Evolutionary conservation across 768 basidiomycete species (phyloP).

Genomic region (Suillus subalutaceus): DNA sequence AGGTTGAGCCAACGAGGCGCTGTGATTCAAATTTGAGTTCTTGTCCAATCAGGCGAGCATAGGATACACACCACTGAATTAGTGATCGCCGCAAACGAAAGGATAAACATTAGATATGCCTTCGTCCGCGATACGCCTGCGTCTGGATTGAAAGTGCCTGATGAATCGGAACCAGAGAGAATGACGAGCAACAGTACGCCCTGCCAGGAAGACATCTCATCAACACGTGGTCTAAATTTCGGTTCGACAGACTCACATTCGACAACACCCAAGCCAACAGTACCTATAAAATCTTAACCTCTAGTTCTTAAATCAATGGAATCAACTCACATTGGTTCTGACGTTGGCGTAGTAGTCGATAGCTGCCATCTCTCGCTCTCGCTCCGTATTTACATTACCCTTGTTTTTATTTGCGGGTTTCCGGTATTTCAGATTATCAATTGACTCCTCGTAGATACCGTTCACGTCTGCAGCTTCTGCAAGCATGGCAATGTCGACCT

Average conservation of each 20-base stretch:
- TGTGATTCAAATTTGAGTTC: slow-evolving; percentile 25
- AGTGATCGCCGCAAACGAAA: slow-evolving; percentile 80
- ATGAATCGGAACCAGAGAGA: slow-evolving; percentile 57
- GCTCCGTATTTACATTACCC: slow-evolving; percentile 38
- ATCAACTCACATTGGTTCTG: slow-evolving; percentile 66
- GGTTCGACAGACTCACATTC: slow-evolving; percentile 54
- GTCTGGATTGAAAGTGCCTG: slow-evolving; percentile 59
- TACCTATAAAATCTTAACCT: slow-evolving; percentile 41
- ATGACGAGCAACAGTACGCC: slow-evolving; percentile 72
- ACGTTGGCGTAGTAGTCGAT: slow-evolving; percentile 90
- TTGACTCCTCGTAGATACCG: slow-evolving; percentile 81
- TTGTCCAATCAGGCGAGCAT: slow-evolving; percentile 7
- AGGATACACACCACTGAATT: slow-evolving; percentile 54
- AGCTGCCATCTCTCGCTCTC: slow-evolving; percentile 73
- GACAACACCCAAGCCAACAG: slow-evolving; percentile 83
- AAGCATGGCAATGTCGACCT: slow-evolving; percentile 87
- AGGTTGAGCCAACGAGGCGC: slow-evolving; percentile 61
- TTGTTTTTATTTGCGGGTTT: slow-evolving; percentile 43
- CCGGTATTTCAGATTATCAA: slow-evolving; percentile 67
- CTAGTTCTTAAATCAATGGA: neutral
- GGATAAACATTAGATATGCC: slow-evolving; percentile 77
- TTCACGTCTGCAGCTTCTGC: slow-evolving; percentile 83
- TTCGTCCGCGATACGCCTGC: slow-evolving; percentile 60
- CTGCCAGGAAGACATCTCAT: slow-evolving; percentile 37
- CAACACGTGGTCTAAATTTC: neutral